Conservation (phyloP, 768 basidiomycete species). For the Mycena rosella region DNA sequence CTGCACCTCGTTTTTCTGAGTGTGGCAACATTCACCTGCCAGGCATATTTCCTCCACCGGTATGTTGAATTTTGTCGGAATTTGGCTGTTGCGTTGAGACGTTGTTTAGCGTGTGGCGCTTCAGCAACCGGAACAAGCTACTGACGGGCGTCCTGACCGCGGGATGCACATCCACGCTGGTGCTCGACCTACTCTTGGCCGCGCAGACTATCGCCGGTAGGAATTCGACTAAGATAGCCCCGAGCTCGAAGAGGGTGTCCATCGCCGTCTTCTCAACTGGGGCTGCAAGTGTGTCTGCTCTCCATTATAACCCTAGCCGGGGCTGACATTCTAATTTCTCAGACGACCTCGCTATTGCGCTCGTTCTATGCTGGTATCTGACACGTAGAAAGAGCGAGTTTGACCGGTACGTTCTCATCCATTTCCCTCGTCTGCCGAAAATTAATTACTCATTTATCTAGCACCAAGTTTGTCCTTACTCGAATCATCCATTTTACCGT, state of each 20-base stretch:
- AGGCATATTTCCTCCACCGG: slow-evolving; percentile 9
- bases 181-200: background rate
- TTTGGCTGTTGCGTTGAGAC: background rate
- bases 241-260: background rate
- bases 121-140: background rate
- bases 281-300: background rate
- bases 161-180: background rate
- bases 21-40: background rate
- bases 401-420: background rate
- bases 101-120: background rate
- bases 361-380: background rate
- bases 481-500: background rate
- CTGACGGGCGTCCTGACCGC: background rate
- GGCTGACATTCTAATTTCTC: background rate
- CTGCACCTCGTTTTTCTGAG: slow-evolving; percentile 6
- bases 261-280: background rate
- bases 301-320: background rate
- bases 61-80: background rate
- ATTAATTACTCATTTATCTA: background rate
- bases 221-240: background rate
- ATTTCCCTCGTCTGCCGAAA: background rate
- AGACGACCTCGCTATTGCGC: background rate
- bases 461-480: background rate
- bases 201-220: background rate
- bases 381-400: background rate